Percentiles rank a stretch among this genome's conserved stretches.
Conservation (phyloP, 306 rosid genomes). For the Corylus americana region DNA sequence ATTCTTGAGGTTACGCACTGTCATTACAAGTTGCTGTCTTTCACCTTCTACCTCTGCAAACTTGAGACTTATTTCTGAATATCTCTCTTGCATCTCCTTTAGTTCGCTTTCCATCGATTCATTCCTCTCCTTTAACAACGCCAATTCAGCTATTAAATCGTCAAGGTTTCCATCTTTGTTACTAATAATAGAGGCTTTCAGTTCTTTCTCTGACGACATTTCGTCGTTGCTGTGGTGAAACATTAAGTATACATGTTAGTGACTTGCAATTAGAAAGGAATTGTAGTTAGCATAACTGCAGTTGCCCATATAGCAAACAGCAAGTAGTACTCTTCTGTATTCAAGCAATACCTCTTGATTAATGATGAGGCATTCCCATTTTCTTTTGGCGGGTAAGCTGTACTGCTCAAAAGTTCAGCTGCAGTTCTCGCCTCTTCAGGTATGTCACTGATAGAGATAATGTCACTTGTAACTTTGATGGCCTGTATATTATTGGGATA, state of each 20-base stretch:
- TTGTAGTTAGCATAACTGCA: background rate
- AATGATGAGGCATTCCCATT: constrained; percentile 30
- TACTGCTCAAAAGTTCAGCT: constrained; percentile 24
- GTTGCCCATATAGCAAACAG: background rate
- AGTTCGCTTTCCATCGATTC: constrained; percentile 81
- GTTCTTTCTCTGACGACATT: constrained; percentile 33
- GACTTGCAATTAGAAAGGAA: constrained; percentile 4
- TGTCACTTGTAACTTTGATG: constrained; percentile 27
- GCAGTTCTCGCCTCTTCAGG: constrained; percentile 28
- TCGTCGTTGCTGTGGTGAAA: constrained; percentile 38
- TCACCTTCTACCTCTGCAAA: constrained; percentile 99
- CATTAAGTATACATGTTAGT: constrained; percentile 11
- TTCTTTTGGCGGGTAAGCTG: constrained; percentile 21
- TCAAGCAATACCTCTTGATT: constrained; percentile 44
- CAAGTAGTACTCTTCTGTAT: background rate
- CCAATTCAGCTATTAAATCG: constrained; percentile 45
- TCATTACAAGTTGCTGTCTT: constrained; percentile 95
- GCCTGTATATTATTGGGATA: constrained; percentile 41
- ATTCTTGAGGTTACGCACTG: constrained; percentile 71
- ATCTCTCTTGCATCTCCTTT: constrained; percentile 97
- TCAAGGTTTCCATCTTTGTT: constrained; percentile 23
- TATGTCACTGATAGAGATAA: constrained; percentile 21
- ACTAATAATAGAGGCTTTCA: constrained; percentile 12
- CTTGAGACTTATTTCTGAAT: constrained; percentile 94
- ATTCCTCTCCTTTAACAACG: constrained; percentile 64